These are phyloP conservation scores for Saksenaea vasiformis DNA, from an alignment of 371 early-diverging fungal genomes.

Conservation along the genomic window DNA sequence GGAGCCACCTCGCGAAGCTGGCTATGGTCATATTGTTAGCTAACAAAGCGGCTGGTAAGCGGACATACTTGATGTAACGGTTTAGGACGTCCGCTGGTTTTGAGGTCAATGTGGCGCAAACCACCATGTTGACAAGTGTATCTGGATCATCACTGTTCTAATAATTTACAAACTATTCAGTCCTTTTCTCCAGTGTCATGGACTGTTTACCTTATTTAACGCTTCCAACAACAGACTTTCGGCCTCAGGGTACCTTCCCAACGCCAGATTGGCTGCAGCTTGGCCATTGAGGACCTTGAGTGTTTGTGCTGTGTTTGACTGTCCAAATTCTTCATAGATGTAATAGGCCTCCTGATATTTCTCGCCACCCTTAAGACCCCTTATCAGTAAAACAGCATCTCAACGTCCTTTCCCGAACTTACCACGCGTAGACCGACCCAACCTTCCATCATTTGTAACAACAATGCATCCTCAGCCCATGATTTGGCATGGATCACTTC, in stretches of 20 bases:
- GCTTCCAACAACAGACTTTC: conserved; percentile 83
- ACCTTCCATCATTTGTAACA: conserved; percentile 92
- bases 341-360: conserved; percentile 89
- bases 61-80: conserved; percentile 67
- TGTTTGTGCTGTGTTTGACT: conserved; percentile 72
- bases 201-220: conserved; percentile 61
- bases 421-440: conserved; percentile 81
- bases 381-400: neutral
- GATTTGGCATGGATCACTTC: conserved; percentile 70
- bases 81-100: conserved; percentile 72
- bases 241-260: conserved; percentile 87
- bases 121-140: conserved; percentile 85
- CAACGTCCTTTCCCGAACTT: conserved; percentile 11
- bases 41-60: neutral
- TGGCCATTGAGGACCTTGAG: conserved; percentile 79
- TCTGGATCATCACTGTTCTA: conserved; percentile 82
- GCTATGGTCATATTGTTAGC: conserved; percentile 34
- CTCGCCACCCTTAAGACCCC: conserved; percentile 62
- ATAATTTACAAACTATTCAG: neutral
- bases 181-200: neutral
- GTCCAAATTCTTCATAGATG: conserved; percentile 92
- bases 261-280: conserved; percentile 84
- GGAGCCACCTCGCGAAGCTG: conserved; percentile 84
- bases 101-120: conserved; percentile 63
- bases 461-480: conserved; percentile 90